Conservation (phyloP, 1,284 basidiomycete genomes). For the Sanguinoderma infundibulare region DNA sequence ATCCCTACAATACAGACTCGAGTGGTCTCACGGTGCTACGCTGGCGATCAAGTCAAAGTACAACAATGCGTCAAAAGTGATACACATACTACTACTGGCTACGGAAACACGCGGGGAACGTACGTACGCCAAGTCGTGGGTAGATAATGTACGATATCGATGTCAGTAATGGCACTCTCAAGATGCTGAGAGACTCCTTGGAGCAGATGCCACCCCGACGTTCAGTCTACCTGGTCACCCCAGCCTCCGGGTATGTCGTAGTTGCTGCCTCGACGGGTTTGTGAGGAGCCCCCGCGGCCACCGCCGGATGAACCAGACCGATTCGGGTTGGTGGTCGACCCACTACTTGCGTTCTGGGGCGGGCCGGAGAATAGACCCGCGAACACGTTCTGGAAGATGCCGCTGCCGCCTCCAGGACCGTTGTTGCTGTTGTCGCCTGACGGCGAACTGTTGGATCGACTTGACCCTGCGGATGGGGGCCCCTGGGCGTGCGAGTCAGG, state of each 20-base stretch:
- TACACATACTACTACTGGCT: not conserved
- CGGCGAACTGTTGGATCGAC: conserved; percentile 6
- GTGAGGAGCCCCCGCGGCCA: not conserved
- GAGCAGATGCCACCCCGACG: too few relatives aligned
- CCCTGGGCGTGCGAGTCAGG: conserved; percentile 36
- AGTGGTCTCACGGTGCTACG: not conserved
- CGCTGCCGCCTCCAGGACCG: conserved; percentile 8
- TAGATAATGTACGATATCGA: conserved; percentile 2
- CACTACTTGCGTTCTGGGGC: not conserved
- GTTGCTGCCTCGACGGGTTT: conserved; percentile 1
- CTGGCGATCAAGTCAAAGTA: not conserved
- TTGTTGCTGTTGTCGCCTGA: not conserved
- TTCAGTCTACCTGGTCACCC: conserved; percentile 28
- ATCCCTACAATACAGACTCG: too few relatives aligned
- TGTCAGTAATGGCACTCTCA: not conserved
- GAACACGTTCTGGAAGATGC: conserved; percentile 25
- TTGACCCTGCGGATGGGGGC: conserved; percentile 14
- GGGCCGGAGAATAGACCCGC: conserved; percentile 13
- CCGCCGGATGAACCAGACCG: not conserved
- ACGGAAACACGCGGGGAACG: not conserved
- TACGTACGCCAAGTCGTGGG: not conserved
- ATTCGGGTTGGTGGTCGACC: not conserved
- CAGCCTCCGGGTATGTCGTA: conserved; percentile 25
- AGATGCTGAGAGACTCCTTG: not conserved
- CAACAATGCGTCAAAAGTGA: not conserved